Conservation (phyloP, 192 early-diverging fungal genomes). For the Cetraspora pellucida region DNA sequence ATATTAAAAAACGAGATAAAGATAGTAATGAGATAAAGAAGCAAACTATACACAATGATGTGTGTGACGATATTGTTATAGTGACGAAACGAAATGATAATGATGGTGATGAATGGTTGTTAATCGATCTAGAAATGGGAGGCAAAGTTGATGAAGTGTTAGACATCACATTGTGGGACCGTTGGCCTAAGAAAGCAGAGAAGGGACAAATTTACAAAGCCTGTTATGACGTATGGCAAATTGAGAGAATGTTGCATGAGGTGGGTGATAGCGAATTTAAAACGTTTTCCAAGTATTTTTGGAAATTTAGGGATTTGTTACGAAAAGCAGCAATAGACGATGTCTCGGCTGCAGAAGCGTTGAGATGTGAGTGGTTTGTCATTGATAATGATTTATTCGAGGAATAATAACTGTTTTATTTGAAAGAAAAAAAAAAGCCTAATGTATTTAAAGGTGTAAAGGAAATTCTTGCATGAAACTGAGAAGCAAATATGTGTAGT, state of each 20-base stretch:
- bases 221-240: conserved; percentile 11
- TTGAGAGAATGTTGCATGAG: neutral
- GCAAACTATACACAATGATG: too few relatives aligned
- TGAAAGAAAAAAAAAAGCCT: too few relatives aligned
- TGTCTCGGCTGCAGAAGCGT: neutral
- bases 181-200: conserved; percentile 11
- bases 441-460: too few relatives aligned
- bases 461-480: too few relatives aligned
- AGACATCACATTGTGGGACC: neutral
- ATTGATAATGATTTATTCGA: too few relatives aligned
- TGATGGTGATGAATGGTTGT: neutral
- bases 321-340: neutral
- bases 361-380: neutral
- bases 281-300: neutral
- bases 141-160: neutral
- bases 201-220: neutral
- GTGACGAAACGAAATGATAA: neutral
- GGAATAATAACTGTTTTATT: too few relatives aligned
- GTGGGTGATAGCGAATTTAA: neutral
- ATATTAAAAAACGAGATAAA: too few relatives aligned
- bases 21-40: too few relatives aligned
- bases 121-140: conserved; percentile 21
- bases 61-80: too few relatives aligned
- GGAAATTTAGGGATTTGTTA: neutral
- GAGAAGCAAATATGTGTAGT: too few relatives aligned